Conservation (phyloP, 106 monocot genomes). For the Dendrobium chrysotoxum region DNA sequence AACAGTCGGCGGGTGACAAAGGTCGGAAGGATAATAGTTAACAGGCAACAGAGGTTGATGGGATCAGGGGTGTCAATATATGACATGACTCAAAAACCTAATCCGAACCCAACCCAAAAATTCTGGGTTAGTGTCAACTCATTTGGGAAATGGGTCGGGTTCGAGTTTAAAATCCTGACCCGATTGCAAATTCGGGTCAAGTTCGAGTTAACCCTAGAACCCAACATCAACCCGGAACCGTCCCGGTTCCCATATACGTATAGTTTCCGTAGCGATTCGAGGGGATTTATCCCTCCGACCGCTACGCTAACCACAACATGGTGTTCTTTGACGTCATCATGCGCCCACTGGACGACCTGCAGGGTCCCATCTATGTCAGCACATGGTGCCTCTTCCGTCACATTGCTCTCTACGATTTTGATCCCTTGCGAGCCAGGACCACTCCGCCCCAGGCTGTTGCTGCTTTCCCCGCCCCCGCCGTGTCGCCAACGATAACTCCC, state of each 20-base stretch:
- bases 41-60: no score
- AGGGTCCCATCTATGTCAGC: constrained; percentile 27
- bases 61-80: no score
- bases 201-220: no score
- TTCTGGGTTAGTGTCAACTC: no score
- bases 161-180: no score
- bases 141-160: no score
- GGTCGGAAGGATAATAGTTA: no score
- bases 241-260: constrained; percentile 10
- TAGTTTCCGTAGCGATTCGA: constrained; percentile 60
- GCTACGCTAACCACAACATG: constrained; percentile 53
- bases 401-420: constrained; percentile 26
- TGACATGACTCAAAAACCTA: no score
- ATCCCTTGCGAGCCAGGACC: constrained; percentile 22
- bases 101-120: no score
- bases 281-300: constrained; percentile 58
- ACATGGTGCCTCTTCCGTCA: constrained; percentile 16
- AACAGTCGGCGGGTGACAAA: no score
- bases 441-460: constrained; percentile 16
- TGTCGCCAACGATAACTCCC: constrained; percentile 10
- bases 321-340: constrained; percentile 65
- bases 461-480: constrained; percentile 10
- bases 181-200: no score
- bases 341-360: constrained; percentile 39
- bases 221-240: no score